Evolutionary conservation across 2,329 filamentous ascomycete genomes (phyloP).

Genomic region (Calcarisporium arbuscula): DNA sequence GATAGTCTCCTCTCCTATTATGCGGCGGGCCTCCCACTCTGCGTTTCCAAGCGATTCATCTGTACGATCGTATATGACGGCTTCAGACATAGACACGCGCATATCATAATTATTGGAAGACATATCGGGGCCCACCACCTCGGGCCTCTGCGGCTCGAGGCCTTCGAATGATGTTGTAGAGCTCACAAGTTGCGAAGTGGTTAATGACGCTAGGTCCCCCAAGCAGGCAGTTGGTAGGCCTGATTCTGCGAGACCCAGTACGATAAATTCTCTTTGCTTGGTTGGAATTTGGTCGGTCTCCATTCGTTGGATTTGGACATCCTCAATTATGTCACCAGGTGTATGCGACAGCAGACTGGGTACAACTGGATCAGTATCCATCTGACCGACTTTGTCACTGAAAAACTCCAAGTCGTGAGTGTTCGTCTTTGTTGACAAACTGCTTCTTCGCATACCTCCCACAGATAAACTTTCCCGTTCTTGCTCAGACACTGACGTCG

Average conservation of each 20-base stretch:
- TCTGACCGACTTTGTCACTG: not conserved
- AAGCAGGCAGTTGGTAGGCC: not conserved
- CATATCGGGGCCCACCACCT: not conserved
- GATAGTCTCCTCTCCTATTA: too few relatives aligned
- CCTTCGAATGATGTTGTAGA: not conserved
- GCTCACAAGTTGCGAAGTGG: not conserved
- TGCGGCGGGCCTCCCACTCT: too few relatives aligned
- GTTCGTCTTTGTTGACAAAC: not conserved
- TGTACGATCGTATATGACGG: too few relatives aligned
- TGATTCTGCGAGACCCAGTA: not conserved
- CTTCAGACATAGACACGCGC: too few relatives aligned
- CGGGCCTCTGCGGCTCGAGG: too few relatives aligned
- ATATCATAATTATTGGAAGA: not conserved
- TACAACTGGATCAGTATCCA: too few relatives aligned
- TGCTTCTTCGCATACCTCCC: not conserved
- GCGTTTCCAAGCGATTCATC: not conserved
- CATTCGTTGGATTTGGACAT: not conserved
- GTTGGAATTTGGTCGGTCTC: not conserved
- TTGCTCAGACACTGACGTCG: not conserved
- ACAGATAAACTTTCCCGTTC: not conserved
- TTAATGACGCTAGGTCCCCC: not conserved
- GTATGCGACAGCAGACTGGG: not conserved
- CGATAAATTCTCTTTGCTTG: not conserved
- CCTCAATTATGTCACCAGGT: not conserved
- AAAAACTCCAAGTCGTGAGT: not conserved